Base-by-base conservation (phyloP, 176 grass and related monocot genomes). In the Aegilops umbellulata region DNA sequence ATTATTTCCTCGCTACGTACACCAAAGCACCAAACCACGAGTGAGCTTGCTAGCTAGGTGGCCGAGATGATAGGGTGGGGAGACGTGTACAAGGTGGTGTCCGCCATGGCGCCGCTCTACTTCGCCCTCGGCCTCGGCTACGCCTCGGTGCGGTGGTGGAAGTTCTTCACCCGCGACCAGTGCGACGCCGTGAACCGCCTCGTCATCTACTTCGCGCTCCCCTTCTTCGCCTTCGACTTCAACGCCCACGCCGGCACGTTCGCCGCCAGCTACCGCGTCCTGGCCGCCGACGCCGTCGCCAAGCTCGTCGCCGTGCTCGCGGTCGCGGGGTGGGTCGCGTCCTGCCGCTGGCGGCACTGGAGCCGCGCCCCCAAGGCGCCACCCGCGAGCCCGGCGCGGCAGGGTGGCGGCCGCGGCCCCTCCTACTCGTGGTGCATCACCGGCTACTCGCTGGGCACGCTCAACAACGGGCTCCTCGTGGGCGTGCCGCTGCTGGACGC, bases 191-290 rank as follows among this genome's bases (percentile, higher is more conserved):
- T 95, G 20, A 91, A 98, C 91, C 89, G 93, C 23, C 89, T 98
- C 30, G 95, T 98, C 3, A 34, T 81, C 51, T 95, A 82, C 85
- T 93, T 98, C 93, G 61, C 89, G 47, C 19, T 98, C 17, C 95
- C 95, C 58, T 95, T 95, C 90, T 95, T 98, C 87, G 77, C 83
- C 85, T 97, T 95, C 65, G 91, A 93, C 69, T 97, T 97, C 89
- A 87, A 85, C 41, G 6, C 87, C 64, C 90, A 80, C 88, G 84
- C 84, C 67, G 78, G 95, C 80, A 89, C 95, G 14, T 95, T 86
- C 77, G 76, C 93, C 29, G 85, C 93, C 85, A 90, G 82, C 83
- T 90, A 87, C 83, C 83, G 91, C 78, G 84, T 94, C 61, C 84
- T 98, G 25, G 85, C 87, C 6, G 93, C 95, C 26, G 93, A 98